These are phyloP conservation scores for Metschnikowia shivogae DNA, from an alignment of 805 yeast species.

Conservation along the genomic window DNA sequence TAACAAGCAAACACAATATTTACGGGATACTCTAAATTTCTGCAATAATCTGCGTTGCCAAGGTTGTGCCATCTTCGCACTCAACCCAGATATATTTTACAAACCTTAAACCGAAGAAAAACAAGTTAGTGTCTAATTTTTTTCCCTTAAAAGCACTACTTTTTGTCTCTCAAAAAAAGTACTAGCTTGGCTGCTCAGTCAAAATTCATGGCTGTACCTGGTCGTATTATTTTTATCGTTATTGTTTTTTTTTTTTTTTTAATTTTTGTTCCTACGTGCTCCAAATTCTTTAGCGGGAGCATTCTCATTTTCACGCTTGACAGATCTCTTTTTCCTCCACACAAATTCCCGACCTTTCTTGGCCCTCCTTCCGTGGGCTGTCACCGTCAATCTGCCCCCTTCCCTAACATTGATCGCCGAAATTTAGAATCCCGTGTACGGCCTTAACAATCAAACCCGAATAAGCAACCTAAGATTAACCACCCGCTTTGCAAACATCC, in stretches of 20 bases:
- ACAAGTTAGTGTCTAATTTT: too few relatives aligned
- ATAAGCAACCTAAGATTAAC: too few relatives aligned
- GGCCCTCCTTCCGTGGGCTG: background rate
- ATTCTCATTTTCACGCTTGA: background rate
- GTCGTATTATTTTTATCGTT: constrained; percentile 3
- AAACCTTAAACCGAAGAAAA: too few relatives aligned
- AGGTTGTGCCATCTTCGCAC: too few relatives aligned
- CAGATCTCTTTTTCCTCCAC: background rate
- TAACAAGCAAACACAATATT: too few relatives aligned
- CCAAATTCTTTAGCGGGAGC: background rate
- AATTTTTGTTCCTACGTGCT: background rate
- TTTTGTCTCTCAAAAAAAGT: too few relatives aligned
- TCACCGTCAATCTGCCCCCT: background rate
- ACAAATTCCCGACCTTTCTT: background rate
- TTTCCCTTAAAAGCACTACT: too few relatives aligned
- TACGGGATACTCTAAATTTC: too few relatives aligned
- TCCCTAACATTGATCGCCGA: background rate
- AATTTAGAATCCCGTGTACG: background rate
- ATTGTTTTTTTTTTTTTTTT: constrained; percentile 1
- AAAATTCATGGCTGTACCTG: constrained; percentile 1
- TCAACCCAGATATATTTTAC: too few relatives aligned
- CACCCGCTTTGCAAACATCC: too few relatives aligned
- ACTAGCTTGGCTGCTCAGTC: background rate
- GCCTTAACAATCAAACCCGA: background rate
- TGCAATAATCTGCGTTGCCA: too few relatives aligned